Conservation (phyloP, 306 rosid genomes). For the Castanospermum australe region DNA sequence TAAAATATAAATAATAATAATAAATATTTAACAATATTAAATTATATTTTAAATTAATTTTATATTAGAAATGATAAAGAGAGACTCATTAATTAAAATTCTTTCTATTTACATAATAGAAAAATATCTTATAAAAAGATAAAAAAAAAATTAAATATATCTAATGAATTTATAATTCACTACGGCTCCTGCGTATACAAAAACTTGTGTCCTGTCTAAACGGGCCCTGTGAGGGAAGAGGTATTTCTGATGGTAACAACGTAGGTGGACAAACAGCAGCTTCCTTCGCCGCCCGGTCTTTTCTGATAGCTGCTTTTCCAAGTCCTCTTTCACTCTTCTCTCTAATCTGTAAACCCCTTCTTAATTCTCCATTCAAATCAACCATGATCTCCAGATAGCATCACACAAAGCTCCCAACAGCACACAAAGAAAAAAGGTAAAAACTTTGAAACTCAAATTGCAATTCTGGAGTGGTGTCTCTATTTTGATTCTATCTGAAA, state of each 20-base stretch:
- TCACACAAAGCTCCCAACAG: neutral
- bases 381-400: conserved; percentile 24
- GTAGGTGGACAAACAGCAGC: neutral
- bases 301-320: neutral
- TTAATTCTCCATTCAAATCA: conserved; percentile 14
- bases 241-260: neutral
- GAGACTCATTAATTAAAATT: too few species aligned
- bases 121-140: too few species aligned
- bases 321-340: neutral
- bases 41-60: too few species aligned
- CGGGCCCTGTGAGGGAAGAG: too few species aligned
- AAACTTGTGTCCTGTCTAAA: too few species aligned
- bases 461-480: neutral
- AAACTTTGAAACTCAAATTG: neutral
- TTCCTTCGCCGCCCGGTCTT: conserved; percentile 20
- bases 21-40: too few species aligned
- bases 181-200: too few species aligned
- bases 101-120: too few species aligned
- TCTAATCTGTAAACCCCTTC: conserved; percentile 13
- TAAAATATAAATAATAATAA: too few species aligned
- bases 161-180: too few species aligned
- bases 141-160: too few species aligned
- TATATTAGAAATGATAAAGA: too few species aligned
- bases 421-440: conserved; percentile 35
- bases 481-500: neutral